Evolutionary conservation across 2,329 filamentous ascomycete species (phyloP).

Genomic region (Beauveria asiatica): DNA sequence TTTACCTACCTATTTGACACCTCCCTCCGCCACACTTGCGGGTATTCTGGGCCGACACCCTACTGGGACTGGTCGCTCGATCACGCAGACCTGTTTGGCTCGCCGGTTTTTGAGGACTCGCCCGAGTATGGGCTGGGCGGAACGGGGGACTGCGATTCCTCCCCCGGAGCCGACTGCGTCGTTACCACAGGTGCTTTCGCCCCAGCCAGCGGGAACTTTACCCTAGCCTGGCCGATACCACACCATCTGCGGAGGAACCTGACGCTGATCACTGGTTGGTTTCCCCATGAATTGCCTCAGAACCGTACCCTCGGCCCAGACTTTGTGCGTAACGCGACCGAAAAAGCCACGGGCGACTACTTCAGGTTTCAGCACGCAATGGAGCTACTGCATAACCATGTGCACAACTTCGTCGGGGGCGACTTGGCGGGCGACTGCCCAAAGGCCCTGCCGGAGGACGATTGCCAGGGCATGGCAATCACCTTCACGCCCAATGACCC

Average conservation of each 20-base stretch:
- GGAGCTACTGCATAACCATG: neutral
- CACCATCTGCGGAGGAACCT: neutral
- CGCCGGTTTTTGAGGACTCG: constrained; percentile 4
- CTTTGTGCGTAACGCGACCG: neutral
- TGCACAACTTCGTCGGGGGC: neutral
- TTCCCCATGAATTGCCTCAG: neutral
- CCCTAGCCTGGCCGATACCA: neutral
- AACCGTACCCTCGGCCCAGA: neutral
- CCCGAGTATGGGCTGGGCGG: neutral
- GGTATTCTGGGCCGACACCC: constrained; percentile 1
- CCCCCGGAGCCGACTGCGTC: neutral
- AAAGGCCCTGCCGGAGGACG: neutral
- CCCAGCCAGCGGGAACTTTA: neutral
- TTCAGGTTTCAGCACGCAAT: neutral
- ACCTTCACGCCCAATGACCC: neutral
- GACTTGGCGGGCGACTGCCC: neutral
- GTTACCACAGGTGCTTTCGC: neutral
- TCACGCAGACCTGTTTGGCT: neutral
- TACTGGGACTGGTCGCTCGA: constrained; percentile 10
- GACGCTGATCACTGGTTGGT: neutral
- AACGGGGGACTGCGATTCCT: neutral
- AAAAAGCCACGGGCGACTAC: neutral
- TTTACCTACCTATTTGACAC: neutral
- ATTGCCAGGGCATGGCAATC: neutral
- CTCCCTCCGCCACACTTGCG: neutral